Base-by-base conservation (phyloP, 1,284 basidiomycete genomes). In the Tylopilus sp. region DNA sequence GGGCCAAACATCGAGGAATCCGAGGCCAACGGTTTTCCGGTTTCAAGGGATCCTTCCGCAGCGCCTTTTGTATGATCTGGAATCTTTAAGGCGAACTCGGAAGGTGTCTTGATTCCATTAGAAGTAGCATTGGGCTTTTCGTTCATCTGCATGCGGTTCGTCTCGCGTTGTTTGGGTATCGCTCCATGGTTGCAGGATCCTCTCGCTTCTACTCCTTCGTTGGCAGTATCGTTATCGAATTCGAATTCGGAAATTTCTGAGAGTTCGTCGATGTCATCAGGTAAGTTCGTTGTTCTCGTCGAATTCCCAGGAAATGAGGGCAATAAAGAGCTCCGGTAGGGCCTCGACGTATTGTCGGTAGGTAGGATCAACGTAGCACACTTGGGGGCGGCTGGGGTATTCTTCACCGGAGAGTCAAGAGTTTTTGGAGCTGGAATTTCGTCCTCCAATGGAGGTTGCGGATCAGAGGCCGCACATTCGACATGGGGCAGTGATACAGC, bases 211-310 rank as follows among this genome's bases (percentile, higher is more conserved):
- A 8, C 14, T 29, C 18, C 40, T n/a, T 45, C 44, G 26, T 33
- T 34, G 26, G 44, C 5, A 6, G 9, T 6, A 17, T 37, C 38
- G 12, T 29, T 15, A 34, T 64, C 50, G 11, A 41, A 24, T 48
- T 57, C 62, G 18, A 57, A 57, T 9, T 68, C 57, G 1, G 65
- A 64, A 37, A 65, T 57, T 24, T 69, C 64, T 3, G 69, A 70
- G 17, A 65, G 54, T 35, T 60, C 58, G 10, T 62, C 53, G 36
- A 30, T 17, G 38, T 44, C 48, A 18, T 44, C 48, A 20, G 46
- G 43, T 18, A 26, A 30, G 2, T 15, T 42, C n/a, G 24, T 36
- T 34, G 26, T 24, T 26, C 31, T 24, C 2, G 43, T 49, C 18
- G 34, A 52, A 29, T 57, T 44, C 10, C 36, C 37, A 1, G 26